A percentile compares a stretch with the other conserved stretches of the same genome.
These are phyloP conservation scores for Aquanectria penicillioides DNA, from an alignment of 2,329 filamentous ascomycete genomes.

Conservation along the genomic window DNA sequence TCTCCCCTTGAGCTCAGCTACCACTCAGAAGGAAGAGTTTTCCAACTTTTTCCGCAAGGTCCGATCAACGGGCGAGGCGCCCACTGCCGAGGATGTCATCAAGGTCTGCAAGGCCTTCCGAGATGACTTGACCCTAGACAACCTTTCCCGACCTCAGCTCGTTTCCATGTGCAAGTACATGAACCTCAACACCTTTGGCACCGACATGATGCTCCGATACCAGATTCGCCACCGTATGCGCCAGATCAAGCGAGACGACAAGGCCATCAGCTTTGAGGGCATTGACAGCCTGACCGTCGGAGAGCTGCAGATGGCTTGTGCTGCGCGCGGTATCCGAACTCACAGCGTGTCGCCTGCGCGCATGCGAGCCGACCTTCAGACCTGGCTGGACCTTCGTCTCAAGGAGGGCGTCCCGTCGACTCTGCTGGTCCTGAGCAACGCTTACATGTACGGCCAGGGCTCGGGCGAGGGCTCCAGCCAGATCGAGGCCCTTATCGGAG, in stretches of 20 bases:
- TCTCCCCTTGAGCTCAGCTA: slow-evolving; percentile 83
- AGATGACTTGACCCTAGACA: slow-evolving; percentile 96
- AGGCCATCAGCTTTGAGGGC: slow-evolving; percentile 92
- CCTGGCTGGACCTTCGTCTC: slow-evolving; percentile 93
- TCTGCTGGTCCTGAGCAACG: slow-evolving; percentile 93
- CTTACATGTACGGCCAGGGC: slow-evolving; percentile 93
- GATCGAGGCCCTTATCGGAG: slow-evolving; percentile 91
- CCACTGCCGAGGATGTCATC: slow-evolving; percentile 90
- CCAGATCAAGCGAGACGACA: slow-evolving; percentile 98
- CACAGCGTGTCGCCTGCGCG: slow-evolving; percentile 90
- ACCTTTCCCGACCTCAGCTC: slow-evolving; percentile 92
- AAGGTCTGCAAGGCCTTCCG: slow-evolving; percentile 99
- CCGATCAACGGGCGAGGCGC: slow-evolving; percentile 87
- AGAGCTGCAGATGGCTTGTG: slow-evolving; percentile 92
- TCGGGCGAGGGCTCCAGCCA: slow-evolving; percentile 90
- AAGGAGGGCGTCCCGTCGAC: slow-evolving; percentile 97
- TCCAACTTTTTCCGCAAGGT: slow-evolving; percentile 97
- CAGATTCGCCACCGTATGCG: slow-evolving; percentile 97
- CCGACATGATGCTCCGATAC: slow-evolving; percentile 97
- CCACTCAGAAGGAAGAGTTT: slow-evolving; percentile 92
- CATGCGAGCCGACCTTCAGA: slow-evolving; percentile 88
- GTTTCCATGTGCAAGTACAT: slow-evolving; percentile 99
- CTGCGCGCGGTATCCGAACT: slow-evolving; percentile 90
- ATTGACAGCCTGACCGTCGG: slow-evolving; percentile 92
- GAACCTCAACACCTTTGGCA: slow-evolving; percentile 96